These are phyloP conservation scores for Kurtzmaniella quercitrusa DNA, from an alignment of 1,139 yeast species.

Conservation along the genomic window DNA sequence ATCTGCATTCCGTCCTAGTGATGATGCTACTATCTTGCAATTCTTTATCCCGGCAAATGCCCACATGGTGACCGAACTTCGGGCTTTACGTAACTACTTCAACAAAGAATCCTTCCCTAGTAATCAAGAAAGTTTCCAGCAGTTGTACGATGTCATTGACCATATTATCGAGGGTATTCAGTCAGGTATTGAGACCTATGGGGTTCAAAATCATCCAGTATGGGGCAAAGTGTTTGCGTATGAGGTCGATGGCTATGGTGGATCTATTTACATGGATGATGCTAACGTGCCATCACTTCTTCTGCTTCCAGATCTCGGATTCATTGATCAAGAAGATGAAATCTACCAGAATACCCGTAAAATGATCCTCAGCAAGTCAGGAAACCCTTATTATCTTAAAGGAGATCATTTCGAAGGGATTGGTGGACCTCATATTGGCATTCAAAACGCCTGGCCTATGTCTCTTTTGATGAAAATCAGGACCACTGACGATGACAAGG, in stretches of 20 bases:
- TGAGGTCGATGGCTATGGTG: conserved; percentile 86
- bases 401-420: conserved; percentile 69
- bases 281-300: conserved; percentile 84
- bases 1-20: conserved; percentile 89
- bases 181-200: conserved; percentile 59
- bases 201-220: conserved; percentile 59
- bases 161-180: conserved; percentile 41
- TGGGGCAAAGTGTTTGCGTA: conserved; percentile 82
- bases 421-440: conserved; percentile 90
- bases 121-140: conserved; percentile 1
- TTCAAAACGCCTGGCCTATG: conserved; percentile 88
- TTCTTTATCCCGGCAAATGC: conserved; percentile 86
- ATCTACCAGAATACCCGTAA: conserved; percentile 74
- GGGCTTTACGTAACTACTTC: conserved; percentile 21
- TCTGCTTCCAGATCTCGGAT: conserved; percentile 80
- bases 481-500: conserved; percentile 68
- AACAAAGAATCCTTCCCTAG: conserved; percentile 9
- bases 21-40: conserved; percentile 80
- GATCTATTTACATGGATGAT: conserved; percentile 76
- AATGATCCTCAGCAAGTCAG: conserved; percentile 64
- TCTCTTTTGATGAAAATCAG: conserved; percentile 68
- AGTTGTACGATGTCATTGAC: conserved; percentile 18
- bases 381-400: conserved; percentile 72
- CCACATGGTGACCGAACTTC: conserved; percentile 64
- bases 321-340: conserved; percentile 43